Percentiles rank a stretch among this genome's conserved stretches.
These are phyloP conservation scores for Alternaria sp. DNA, from an alignment of 2,329 filamentous ascomycete species.

Conservation along the genomic window DNA sequence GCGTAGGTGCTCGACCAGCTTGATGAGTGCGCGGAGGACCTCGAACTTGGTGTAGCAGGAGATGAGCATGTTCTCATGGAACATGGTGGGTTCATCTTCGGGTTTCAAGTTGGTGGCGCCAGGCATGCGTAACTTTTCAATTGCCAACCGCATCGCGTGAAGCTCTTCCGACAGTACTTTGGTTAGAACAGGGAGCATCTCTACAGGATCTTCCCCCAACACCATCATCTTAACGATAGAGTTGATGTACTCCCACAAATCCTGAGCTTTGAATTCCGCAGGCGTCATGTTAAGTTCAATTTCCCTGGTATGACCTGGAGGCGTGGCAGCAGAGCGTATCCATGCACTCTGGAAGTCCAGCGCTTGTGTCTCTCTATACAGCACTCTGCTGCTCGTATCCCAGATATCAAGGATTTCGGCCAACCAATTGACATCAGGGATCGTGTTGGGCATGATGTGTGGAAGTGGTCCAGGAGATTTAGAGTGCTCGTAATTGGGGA, in stretches of 20 bases:
- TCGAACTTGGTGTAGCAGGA: conserved; percentile 39
- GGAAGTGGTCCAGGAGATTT: conserved; percentile 9
- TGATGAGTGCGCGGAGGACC: conserved; percentile 26
- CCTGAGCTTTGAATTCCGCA: conserved; percentile 8
- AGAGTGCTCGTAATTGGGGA: conserved; percentile 36
- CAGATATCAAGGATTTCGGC: conserved; percentile 14
- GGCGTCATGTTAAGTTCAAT: conserved; percentile 4
- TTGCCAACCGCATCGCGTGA: conserved; percentile 19
- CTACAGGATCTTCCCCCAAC: neutral
- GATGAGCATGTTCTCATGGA: conserved; percentile 38
- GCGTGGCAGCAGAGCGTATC: neutral
- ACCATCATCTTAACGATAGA: neutral
- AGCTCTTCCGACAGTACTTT: conserved; percentile 12
- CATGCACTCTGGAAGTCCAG: neutral
- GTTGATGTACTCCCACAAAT: conserved; percentile 6
- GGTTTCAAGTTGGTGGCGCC: conserved; percentile 13
- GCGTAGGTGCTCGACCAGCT: conserved; percentile 25
- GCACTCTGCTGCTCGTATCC: conserved; percentile 22
- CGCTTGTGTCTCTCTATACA: conserved; percentile 21
- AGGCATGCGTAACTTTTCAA: conserved; percentile 23
- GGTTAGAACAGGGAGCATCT: neutral
- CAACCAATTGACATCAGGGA: conserved; percentile 23
- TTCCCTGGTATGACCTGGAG: neutral
- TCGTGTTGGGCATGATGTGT: conserved; percentile 26
- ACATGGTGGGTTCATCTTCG: conserved; percentile 29